Evolutionary conservation across 176 grass and related monocot genomes (phyloP), one percentile per base, ranked within the genome.

Genomic region (Ensete ventricosum): DNA sequence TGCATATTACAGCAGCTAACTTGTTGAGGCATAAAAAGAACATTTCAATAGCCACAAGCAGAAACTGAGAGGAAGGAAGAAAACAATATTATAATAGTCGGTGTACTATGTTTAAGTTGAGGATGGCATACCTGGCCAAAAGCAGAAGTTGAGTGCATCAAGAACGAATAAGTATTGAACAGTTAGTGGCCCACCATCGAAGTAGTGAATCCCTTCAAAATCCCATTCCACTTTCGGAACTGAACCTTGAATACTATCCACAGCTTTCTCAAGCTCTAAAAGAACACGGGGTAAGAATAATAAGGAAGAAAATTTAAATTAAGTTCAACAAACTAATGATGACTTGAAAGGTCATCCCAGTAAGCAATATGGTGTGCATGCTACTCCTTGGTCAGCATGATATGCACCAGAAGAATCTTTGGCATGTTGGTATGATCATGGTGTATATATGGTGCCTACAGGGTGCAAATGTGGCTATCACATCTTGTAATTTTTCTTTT

Each of bases 131-230:
- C 95, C 95, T 89, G 90, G 95, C 95, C 90, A 98, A 69, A 98
- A 98, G 73, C 90, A 98, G 66, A 94, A 98, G 76, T 94, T 94
- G 0, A 94, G 79, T 10, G 95, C 86, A 73, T 98, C 94, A 77
- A 98, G 72, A 80, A 94, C 90, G 12, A 98, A 84, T 8, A 98
- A 84, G 73, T 94, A 94, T 70, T 98, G 95, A 24, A 89, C 90
- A 21, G 90, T 98, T 58, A 94, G 82, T 11, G 90, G 86, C 3
- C 95, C 88, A 74, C 89, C 78, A 58, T 98, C 95, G 19, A 91
- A 94, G 82, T 94, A 98, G 79, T 94, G 95, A 50, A 94, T 98
- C 77, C 89, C 91, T 94, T 98, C 90, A 23, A 93, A 98, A 85
- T 98, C 82, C 88, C 90, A 98, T 78, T 98, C 90, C 27, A 98